phyloP scores from a whole-genome alignment of 1,284 basidiomycete species.

The Tausonia pullulans region DNA sequence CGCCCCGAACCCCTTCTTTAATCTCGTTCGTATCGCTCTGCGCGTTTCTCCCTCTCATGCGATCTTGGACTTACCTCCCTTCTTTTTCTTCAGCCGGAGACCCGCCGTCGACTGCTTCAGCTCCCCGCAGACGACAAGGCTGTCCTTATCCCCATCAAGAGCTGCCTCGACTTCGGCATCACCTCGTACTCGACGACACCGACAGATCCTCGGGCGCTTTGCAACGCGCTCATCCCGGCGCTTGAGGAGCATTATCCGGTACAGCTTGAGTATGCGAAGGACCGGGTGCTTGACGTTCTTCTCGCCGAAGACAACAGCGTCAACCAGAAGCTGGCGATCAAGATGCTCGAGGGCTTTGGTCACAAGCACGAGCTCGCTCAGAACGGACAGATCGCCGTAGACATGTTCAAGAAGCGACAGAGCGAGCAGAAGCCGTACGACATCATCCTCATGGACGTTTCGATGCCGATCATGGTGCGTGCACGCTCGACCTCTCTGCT shows the following conservation, averaged over 20 bases:
- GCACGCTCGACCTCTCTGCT: slow-evolving; percentile 37
- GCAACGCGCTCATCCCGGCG: slow-evolving; percentile 87
- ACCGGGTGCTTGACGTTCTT: slow-evolving; percentile 84
- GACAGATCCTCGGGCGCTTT: slow-evolving; percentile 75
- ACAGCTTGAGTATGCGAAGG: slow-evolving; percentile 39
- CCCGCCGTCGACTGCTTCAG: slow-evolving; percentile 28
- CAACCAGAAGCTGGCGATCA: slow-evolving; percentile 92
- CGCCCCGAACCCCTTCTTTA: slow-evolving; percentile 31
- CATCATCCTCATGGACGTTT: slow-evolving; percentile 93
- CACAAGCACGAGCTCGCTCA: slow-evolving; percentile 95
- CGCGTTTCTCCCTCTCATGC: no score
- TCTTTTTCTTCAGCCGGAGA: slow-evolving; percentile 19
- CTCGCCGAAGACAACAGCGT: slow-evolving; percentile 96
- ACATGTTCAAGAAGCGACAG: slow-evolving; percentile 70
- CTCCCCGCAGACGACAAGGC: slow-evolving; percentile 29
- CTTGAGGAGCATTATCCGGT: slow-evolving; percentile 61
- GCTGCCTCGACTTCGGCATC: slow-evolving; percentile 36
- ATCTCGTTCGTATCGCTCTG: slow-evolving; percentile 19
- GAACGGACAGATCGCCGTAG: slow-evolving; percentile 75
- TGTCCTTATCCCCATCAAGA: slow-evolving; percentile 34
- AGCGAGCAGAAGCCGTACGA: slow-evolving; percentile 65
- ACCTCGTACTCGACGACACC: slow-evolving; percentile 59
- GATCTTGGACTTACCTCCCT: no score
- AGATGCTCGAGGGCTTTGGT: slow-evolving; percentile 93
- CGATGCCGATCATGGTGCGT: slow-evolving; percentile 69